Evolutionary conservation across 164 flowering plant species (phyloP).

Genomic region (Houttuynia cordata): DNA sequence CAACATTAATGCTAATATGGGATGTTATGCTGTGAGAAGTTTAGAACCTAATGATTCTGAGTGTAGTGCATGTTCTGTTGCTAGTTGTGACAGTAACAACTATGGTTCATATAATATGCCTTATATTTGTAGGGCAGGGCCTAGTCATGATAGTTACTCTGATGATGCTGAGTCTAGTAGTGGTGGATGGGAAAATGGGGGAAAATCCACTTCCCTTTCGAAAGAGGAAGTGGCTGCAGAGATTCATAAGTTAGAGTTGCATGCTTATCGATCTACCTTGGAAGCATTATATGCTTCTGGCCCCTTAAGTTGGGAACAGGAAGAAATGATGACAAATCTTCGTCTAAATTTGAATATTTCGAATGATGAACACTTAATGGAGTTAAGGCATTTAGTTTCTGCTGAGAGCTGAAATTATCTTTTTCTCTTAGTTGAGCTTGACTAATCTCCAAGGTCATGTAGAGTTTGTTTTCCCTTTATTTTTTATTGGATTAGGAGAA

Average conservation of each 20-base stretch:
- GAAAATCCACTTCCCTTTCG: slow-evolving; percentile 21
- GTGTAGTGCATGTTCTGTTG: slow-evolving; percentile 55
- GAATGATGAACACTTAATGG: slow-evolving; percentile 86
- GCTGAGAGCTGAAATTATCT: slow-evolving; percentile 20
- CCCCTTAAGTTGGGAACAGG: slow-evolving; percentile 92
- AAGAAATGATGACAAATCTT: slow-evolving; percentile 70
- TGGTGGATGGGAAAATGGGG: slow-evolving; percentile 19
- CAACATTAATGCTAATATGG: slow-evolving; percentile 23
- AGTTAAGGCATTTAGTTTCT: slow-evolving; percentile 65
- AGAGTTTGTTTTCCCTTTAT: slow-evolving; percentile 3
- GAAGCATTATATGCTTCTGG: slow-evolving; percentile 84
- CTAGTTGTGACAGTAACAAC: slow-evolving; percentile 60
- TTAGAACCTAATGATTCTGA: slow-evolving; percentile 35
- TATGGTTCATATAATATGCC: slow-evolving; percentile 16
- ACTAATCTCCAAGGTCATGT: slow-evolving; percentile 1
- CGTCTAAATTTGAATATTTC: slow-evolving; percentile 75
- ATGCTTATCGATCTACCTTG: slow-evolving; percentile 74
- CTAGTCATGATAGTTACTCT: slow-evolving; percentile 23
- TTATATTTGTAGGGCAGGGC: slow-evolving; percentile 14
- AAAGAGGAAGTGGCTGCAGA: slow-evolving; percentile 38
- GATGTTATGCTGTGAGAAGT: slow-evolving; percentile 22
- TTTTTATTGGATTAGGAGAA: slow-evolving; percentile 9
- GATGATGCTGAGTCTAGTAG: slow-evolving; percentile 59
- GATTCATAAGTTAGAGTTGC: slow-evolving; percentile 75
- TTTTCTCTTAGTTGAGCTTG: slow-evolving; percentile 15